Evolutionary conservation across 2,329 filamentous ascomycete species (phyloP).

Genomic region (Alternaria infectoria): DNA sequence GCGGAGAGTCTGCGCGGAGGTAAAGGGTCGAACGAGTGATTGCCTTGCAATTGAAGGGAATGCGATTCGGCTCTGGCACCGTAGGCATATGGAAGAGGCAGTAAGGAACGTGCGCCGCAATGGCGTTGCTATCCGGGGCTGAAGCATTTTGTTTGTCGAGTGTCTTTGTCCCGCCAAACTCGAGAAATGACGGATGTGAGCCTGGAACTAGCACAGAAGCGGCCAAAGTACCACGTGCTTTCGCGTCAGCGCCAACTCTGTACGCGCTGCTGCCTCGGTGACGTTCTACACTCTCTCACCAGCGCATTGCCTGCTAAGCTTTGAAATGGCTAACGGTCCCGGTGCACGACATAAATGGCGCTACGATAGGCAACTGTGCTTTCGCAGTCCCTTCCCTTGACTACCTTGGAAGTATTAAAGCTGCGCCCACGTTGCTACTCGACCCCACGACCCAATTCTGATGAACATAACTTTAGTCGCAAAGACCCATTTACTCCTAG

Average conservation of each 20-base stretch:
- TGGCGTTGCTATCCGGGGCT: constrained; percentile 35
- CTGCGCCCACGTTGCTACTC: background rate
- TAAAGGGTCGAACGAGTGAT: constrained; percentile 28
- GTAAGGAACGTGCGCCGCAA: constrained; percentile 22
- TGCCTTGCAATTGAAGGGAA: constrained; percentile 17
- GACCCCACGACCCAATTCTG: background rate
- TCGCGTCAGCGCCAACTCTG: constrained; percentile 21
- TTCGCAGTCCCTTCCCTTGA: background rate
- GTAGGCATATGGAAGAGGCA: constrained; percentile 20
- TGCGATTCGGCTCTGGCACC: constrained; percentile 19
- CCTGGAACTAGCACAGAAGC: constrained; percentile 19
- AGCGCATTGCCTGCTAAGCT: background rate
- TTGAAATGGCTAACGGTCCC: background rate
- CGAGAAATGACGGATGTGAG: constrained; percentile 18
- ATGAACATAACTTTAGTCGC: background rate
- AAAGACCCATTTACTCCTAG: background rate
- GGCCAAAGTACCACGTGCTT: constrained; percentile 23
- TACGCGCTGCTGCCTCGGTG: constrained; percentile 23
- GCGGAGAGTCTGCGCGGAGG: constrained; percentile 29
- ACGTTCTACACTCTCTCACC: constrained; percentile 8
- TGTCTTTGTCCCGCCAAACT: constrained; percentile 10
- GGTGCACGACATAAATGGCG: constrained; percentile 7
- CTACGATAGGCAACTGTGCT: background rate
- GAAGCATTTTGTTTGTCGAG: constrained; percentile 34
- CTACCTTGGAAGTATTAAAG: background rate